Evolutionary conservation across 2,329 filamentous ascomycete species (phyloP).

Genomic region (Nothomitra cinnamomea): DNA sequence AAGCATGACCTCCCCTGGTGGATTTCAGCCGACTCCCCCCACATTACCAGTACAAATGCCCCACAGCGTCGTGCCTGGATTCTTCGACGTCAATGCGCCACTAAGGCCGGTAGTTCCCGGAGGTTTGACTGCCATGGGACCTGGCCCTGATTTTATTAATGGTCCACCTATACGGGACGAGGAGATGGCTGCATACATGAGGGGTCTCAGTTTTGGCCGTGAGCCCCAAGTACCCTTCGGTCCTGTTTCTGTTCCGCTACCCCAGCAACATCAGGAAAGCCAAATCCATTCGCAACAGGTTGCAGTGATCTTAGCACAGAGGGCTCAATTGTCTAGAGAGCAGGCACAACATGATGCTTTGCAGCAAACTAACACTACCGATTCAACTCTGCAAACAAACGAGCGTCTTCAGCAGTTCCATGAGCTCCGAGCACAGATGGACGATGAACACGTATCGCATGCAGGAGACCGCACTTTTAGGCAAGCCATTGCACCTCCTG

Average conservation of each 20-base stretch:
- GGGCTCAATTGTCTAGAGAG: conserved; percentile 41
- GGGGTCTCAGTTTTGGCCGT: conserved; percentile 44
- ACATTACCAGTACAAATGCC: conserved; percentile 39
- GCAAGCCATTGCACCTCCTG: not conserved
- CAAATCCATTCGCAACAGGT: conserved; percentile 38
- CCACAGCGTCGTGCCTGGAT: conserved; percentile 39
- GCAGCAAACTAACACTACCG: conserved; percentile 28
- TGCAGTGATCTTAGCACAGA: conserved; percentile 41
- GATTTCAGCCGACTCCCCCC: conserved; percentile 43
- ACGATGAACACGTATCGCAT: conserved; percentile 28
- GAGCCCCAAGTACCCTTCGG: conserved; percentile 31
- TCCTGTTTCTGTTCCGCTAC: conserved; percentile 27
- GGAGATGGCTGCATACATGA: conserved; percentile 46
- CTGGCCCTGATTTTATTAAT: conserved; percentile 2
- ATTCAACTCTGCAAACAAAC: conserved; percentile 31
- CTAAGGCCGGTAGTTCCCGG: conserved; percentile 8
- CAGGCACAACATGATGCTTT: conserved; percentile 36
- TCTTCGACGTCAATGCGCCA: conserved; percentile 42
- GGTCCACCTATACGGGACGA: conserved; percentile 38
- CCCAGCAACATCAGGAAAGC: conserved; percentile 28
- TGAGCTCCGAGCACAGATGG: conserved; percentile 55
- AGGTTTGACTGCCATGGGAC: conserved; percentile 26
- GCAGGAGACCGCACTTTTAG: conserved; percentile 8
- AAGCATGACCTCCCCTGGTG: conserved; percentile 76
- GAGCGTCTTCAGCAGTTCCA: conserved; percentile 76